phyloP scores from a whole-genome alignment of 2,329 filamentous ascomycete genomes.

The Ophiosphaerella herpotricha region DNA sequence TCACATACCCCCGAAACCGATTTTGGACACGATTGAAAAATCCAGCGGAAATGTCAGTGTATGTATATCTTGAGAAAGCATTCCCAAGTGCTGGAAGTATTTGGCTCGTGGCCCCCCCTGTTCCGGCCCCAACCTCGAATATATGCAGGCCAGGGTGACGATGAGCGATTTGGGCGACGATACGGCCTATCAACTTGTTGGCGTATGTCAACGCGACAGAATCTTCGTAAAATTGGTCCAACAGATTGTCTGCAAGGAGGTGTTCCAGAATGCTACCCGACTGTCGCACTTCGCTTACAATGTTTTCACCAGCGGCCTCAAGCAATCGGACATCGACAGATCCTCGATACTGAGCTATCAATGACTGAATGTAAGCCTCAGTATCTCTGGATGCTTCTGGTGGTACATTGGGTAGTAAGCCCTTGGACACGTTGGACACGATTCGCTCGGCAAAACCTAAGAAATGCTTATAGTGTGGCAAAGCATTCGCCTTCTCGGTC shows the following conservation, averaged over 20 bases:
- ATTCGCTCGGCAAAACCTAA: constrained; percentile 8
- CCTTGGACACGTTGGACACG: background rate
- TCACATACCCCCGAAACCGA: background rate
- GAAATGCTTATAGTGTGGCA: constrained; percentile 7
- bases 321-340: constrained; percentile 6
- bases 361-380: constrained; percentile 2
- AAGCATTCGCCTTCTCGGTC: constrained; percentile 1
- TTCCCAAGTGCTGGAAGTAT: constrained; percentile 2
- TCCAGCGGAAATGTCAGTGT: constrained; percentile 24
- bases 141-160: constrained; percentile 14
- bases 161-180: constrained; percentile 17
- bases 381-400: constrained; percentile 6
- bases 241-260: constrained; percentile 9
- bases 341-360: constrained; percentile 3
- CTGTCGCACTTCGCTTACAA: constrained; percentile 5
- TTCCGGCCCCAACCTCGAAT: constrained; percentile 19
- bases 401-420: background rate
- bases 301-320: constrained; percentile 7
- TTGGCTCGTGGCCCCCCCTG: constrained; percentile 5
- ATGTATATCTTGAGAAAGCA: constrained; percentile 17
- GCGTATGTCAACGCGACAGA: background rate
- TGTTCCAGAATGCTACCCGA: constrained; percentile 12
- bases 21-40: constrained; percentile 14
- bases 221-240: constrained; percentile 18
- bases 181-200: constrained; percentile 2